phyloP scores from a whole-genome alignment of 1,284 basidiomycete species.

The Sporisorium reilianum region DNA sequence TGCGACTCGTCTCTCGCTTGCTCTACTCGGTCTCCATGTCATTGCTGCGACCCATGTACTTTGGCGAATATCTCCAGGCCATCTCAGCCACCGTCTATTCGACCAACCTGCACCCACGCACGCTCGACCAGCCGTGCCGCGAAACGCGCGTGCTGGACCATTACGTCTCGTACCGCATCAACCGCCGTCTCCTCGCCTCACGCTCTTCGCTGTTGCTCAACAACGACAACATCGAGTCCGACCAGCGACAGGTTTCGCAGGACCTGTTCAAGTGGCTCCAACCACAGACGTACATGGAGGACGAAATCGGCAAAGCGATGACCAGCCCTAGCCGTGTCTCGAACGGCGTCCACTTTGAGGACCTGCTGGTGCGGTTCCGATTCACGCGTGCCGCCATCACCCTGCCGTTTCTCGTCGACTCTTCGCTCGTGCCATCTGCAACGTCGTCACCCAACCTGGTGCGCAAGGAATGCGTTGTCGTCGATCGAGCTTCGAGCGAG shows the following conservation, averaged over 20 bases:
- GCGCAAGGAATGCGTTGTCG: conserved; percentile 27
- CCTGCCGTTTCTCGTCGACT: conserved; percentile 26
- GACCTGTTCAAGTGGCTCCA: conserved; percentile 52
- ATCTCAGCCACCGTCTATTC: conserved; percentile 34
- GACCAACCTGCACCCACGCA: conserved; percentile 15
- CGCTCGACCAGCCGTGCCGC: conserved; percentile 22
- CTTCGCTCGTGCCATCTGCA: not conserved
- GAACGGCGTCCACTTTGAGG: conserved; percentile 24
- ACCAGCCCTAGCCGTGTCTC: not conserved
- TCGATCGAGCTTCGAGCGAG: conserved; percentile 22
- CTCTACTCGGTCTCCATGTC: conserved; percentile 40
- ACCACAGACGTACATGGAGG: conserved; percentile 44
- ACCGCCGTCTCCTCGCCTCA: conserved; percentile 17
- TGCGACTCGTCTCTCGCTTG: conserved; percentile 37
- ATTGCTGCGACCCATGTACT: conserved; percentile 26
- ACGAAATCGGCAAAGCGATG: conserved; percentile 39
- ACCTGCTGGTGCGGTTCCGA: conserved; percentile 33
- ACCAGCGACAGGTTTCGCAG: conserved; percentile 36
- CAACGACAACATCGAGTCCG: conserved; percentile 44
- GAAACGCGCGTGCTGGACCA: conserved; percentile 47
- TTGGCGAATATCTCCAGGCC: conserved; percentile 28
- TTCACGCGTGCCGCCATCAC: conserved; percentile 39
- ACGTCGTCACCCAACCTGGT: conserved; percentile 11
- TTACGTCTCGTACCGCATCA: conserved; percentile 44
- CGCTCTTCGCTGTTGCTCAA: conserved; percentile 38